Percentiles rank a stretch among this genome's conserved stretches.
Evolutionary conservation across 306 rosid species (phyloP).

Genomic region (Vicia faba): DNA sequence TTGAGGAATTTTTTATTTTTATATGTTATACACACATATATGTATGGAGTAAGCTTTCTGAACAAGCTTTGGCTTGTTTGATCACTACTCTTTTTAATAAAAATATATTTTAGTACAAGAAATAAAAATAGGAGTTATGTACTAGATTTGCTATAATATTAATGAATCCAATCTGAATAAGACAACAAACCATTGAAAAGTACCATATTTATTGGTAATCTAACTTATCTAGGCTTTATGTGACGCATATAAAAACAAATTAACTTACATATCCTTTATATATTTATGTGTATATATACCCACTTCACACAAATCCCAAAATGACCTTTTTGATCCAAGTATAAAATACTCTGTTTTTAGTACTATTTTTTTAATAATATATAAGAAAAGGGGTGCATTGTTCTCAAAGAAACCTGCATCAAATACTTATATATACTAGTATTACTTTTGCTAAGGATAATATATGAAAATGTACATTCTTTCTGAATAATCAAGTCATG

Average conservation of each 20-base stretch:
- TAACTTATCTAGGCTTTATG: conserved; percentile 39
- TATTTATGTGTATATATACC: conserved; percentile 2
- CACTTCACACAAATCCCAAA: conserved; percentile 38
- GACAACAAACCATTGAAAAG: conserved; percentile 46
- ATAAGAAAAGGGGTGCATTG: conserved; percentile 49
- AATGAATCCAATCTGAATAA: conserved; percentile 42
- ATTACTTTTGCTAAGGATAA: conserved; percentile 43
- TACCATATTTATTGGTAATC: conserved; percentile 36
- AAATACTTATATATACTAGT: conserved; percentile 33
- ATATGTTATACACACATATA: no score
- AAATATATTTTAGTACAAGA: neutral
- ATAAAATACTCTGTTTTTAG: conserved; percentile 17
- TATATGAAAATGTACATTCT: conserved; percentile 30
- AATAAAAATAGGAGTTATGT: conserved; percentile 22
- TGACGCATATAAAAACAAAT: conserved; percentile 29
- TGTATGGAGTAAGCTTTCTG: no score
- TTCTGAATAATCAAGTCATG: conserved; percentile 40
- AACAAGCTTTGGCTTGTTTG: neutral
- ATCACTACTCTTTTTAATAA: conserved; percentile 17
- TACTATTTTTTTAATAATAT: conserved; percentile 1
- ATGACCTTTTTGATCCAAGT: conserved; percentile 38
- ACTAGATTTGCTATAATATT: conserved; percentile 41
- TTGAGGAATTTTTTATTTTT: no score
- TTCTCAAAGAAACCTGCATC: conserved; percentile 52
- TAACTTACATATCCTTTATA: neutral